Conservation (phyloP, 768 basidiomycete genomes). For the Lepiota venenata region DNA sequence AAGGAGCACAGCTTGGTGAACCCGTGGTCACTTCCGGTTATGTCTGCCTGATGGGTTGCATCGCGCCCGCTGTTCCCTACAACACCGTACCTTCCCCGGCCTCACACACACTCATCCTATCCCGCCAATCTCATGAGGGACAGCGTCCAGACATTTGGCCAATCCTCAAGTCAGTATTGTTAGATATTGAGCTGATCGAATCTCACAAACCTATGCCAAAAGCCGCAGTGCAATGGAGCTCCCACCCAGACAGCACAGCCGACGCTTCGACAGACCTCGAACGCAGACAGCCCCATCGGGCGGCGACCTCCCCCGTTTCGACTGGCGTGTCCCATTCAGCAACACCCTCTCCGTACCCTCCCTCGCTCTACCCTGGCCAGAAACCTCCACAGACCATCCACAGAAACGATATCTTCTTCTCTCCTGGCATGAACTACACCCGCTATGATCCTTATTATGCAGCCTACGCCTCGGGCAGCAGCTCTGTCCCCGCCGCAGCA, state of each 20-base stretch:
- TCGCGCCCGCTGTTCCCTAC: not conserved
- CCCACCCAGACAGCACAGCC: not conserved
- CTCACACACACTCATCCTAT: not conserved
- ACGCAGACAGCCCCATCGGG: constrained; percentile 10
- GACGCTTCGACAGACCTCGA: not conserved
- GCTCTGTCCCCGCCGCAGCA: constrained; percentile 14
- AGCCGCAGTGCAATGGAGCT: constrained; percentile 1
- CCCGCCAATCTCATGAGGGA: not conserved
- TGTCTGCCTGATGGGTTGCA: not conserved
- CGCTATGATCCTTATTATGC: not conserved
- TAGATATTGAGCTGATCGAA: not conserved
- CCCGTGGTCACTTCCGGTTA: constrained; percentile 8
- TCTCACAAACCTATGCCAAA: not conserved
- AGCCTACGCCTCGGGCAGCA: constrained; percentile 13
- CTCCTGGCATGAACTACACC: constrained; percentile 3
- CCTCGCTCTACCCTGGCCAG: constrained; percentile 24
- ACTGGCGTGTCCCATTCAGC: not conserved
- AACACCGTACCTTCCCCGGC: not conserved
- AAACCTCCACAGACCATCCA: constrained; percentile 27
- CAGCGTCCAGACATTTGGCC: not conserved
- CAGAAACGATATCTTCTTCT: constrained; percentile 27
- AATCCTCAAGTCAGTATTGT: constrained; percentile 1
- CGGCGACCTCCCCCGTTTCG: constrained; percentile 10
- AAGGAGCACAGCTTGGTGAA: not conserved
- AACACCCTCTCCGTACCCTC: constrained; percentile 17